phyloP scores from a whole-genome alignment of 352 stramenopile genomes.

The Phytopythium aichiense region DNA sequence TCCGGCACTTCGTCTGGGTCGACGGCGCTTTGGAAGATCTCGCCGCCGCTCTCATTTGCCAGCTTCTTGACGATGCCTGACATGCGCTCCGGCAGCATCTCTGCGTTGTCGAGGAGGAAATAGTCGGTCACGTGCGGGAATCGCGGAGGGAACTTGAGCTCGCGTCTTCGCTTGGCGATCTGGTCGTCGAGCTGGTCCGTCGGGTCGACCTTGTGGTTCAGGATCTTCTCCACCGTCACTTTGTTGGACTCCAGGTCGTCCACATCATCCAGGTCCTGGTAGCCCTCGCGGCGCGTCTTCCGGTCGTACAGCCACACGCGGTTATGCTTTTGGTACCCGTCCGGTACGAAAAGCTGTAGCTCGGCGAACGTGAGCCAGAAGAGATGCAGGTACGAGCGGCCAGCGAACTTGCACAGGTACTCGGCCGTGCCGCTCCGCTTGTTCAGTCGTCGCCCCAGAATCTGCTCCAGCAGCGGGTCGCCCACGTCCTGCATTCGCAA shows the following conservation, averaged over 20 bases:
- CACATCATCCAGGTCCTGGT: slow-evolving; percentile 82
- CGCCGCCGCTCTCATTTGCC: slow-evolving; percentile 74
- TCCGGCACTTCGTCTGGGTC: slow-evolving; percentile 77
- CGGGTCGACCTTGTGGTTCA: slow-evolving; percentile 83
- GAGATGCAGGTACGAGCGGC: slow-evolving; percentile 84
- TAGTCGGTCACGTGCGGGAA: slow-evolving; percentile 81
- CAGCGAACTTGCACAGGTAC: slow-evolving; percentile 87
- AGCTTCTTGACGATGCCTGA: slow-evolving; percentile 77
- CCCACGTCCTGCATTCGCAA: slow-evolving; percentile 39
- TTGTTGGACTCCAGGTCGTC: slow-evolving; percentile 87
- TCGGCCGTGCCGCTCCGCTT: slow-evolving; percentile 61
- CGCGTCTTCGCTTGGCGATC: slow-evolving; percentile 64
- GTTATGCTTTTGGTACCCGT: slow-evolving; percentile 84
- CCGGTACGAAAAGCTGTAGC: slow-evolving; percentile 77
- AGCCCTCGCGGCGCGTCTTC: slow-evolving; percentile 76
- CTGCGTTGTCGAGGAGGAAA: slow-evolving; percentile 75
- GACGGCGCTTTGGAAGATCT: slow-evolving; percentile 81
- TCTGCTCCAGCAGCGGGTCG: slow-evolving; percentile 75
- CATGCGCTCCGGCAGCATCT: slow-evolving; percentile 66
- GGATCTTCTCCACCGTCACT: slow-evolving; percentile 84
- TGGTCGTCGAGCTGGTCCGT: slow-evolving; percentile 79
- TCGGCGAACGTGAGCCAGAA: slow-evolving; percentile 88
- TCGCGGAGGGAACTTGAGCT: slow-evolving; percentile 40
- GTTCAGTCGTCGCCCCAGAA: slow-evolving; percentile 82
- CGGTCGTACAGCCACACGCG: slow-evolving; percentile 83